A percentile compares a stretch with the other conserved stretches of the same genome.
phyloP scores from a whole-genome alignment of 306 rosid species.

The Prunus padus region DNA sequence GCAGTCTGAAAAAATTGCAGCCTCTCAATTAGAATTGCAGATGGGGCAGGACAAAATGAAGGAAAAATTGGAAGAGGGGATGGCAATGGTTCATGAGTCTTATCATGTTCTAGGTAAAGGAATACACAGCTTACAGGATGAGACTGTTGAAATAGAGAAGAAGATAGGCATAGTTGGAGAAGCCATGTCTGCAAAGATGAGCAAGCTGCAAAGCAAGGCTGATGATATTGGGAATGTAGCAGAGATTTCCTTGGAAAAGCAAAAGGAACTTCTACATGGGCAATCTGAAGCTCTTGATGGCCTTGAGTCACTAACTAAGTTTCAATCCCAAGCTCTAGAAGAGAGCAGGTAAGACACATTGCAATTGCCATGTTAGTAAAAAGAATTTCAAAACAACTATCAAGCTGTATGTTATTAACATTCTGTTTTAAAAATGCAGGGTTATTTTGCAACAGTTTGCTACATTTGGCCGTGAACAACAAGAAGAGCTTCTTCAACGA shows the following conservation, averaged over 20 bases:
- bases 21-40: conserved; percentile 50
- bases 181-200: conserved; percentile 56
- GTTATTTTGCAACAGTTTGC: conserved; percentile 41
- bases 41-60: conserved; percentile 62
- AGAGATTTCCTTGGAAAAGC: conserved; percentile 65
- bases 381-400: background rate
- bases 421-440: conserved; percentile 31
- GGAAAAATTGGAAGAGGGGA: conserved; percentile 51
- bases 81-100: conserved; percentile 50
- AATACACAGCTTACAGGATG: conserved; percentile 48
- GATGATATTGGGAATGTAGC: conserved; percentile 64
- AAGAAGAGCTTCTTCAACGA: conserved; percentile 52
- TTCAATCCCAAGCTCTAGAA: conserved; percentile 60
- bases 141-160: conserved; percentile 50
- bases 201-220: conserved; percentile 50
- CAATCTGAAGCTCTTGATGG: conserved; percentile 65
- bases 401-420: background rate
- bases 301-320: conserved; percentile 45
- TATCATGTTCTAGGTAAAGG: conserved; percentile 47
- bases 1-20: conserved; percentile 51
- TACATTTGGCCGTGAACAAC: conserved; percentile 62
- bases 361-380: background rate
- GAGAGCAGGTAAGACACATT: conserved; percentile 59
- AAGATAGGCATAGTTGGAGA: conserved; percentile 60
- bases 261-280: conserved; percentile 61